Conservation (phyloP, 2,329 filamentous ascomycete species). For the Mariannaea elegans region DNA sequence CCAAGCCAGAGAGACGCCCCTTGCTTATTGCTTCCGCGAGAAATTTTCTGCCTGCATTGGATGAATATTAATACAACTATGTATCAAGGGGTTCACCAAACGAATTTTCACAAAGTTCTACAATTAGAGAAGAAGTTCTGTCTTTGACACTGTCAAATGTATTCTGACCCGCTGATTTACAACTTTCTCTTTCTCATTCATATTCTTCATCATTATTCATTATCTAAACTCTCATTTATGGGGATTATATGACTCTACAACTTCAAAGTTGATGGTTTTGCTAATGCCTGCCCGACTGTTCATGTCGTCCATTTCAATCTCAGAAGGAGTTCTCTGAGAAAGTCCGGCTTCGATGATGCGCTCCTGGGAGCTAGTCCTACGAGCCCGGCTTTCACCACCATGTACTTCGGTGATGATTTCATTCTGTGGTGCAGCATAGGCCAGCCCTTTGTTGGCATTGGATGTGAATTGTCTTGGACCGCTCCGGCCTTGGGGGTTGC, state of each 20-base stretch:
- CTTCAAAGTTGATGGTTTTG: constrained; percentile 32
- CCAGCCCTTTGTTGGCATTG: constrained; percentile 22
- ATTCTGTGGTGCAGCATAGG: constrained; percentile 31
- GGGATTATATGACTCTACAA: not conserved
- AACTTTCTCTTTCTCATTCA: not conserved
- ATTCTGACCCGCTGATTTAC: too few relatives aligned
- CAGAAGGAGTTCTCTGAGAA: constrained; percentile 28
- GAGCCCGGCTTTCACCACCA: constrained; percentile 17
- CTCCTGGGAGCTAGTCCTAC: constrained; percentile 34
- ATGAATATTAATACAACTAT: too few relatives aligned
- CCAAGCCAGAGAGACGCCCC: too few relatives aligned
- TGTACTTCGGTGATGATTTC: constrained; percentile 36
- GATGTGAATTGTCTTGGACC: constrained; percentile 23
- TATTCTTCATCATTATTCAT: not conserved
- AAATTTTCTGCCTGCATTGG: too few relatives aligned
- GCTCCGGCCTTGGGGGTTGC: constrained; percentile 16
- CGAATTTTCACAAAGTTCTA: not conserved
- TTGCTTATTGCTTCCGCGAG: too few relatives aligned
- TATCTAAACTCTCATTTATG: not conserved
- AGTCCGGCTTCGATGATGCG: constrained; percentile 31
- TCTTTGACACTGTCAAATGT: not conserved
- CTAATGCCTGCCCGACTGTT: constrained; percentile 35
- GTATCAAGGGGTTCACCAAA: too few relatives aligned
- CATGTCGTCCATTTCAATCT: constrained; percentile 38
- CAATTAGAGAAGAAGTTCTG: not conserved